phyloP scores from a whole-genome alignment of 2,329 filamentous ascomycete genomes.

The Alternaria dauci region DNA sequence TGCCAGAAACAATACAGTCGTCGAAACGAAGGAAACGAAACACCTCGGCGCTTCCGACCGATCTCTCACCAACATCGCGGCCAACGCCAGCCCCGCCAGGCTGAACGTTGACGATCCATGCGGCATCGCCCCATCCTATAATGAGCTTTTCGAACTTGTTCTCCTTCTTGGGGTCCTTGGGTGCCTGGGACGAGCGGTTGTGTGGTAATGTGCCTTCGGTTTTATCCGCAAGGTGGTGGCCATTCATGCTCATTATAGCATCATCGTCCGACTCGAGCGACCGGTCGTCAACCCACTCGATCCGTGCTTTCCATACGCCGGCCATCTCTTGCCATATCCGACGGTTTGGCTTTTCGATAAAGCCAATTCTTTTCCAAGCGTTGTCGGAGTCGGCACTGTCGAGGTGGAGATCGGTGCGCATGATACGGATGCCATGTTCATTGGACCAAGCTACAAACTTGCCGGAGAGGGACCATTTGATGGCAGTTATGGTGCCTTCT shows the following conservation, averaged over 20 bases:
- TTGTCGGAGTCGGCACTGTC: slow-evolving; percentile 79
- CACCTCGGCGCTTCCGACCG: slow-evolving; percentile 84
- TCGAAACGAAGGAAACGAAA: slow-evolving; percentile 88
- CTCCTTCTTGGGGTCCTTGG: slow-evolving; percentile 41
- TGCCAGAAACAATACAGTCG: slow-evolving; percentile 96
- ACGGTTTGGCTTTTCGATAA: slow-evolving; percentile 86
- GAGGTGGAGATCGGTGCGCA: slow-evolving; percentile 86
- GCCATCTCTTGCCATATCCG: slow-evolving; percentile 97
- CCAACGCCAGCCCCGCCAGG: slow-evolving; percentile 73
- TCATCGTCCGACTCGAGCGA: slow-evolving; percentile 77
- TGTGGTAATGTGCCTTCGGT: slow-evolving; percentile 45
- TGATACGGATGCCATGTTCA: slow-evolving; percentile 96
- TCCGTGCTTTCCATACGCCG: slow-evolving; percentile 88
- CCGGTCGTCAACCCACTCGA: slow-evolving; percentile 91
- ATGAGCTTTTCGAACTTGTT: slow-evolving; percentile 74
- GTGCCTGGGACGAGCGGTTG: slow-evolving; percentile 58
- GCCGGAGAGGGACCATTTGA: slow-evolving; percentile 93
- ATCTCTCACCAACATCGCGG: slow-evolving; percentile 73
- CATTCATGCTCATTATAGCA: slow-evolving; percentile 50
- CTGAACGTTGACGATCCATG: slow-evolving; percentile 94
- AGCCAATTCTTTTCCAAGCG: slow-evolving; percentile 93
- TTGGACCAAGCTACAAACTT: slow-evolving; percentile 96
- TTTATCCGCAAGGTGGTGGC: slow-evolving; percentile 42
- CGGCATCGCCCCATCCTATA: slow-evolving; percentile 93
- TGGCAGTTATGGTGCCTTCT: slow-evolving; percentile 87